Conservation (phyloP, 495 filamentous ascomycete species). For the Penicillium pancosmium region DNA sequence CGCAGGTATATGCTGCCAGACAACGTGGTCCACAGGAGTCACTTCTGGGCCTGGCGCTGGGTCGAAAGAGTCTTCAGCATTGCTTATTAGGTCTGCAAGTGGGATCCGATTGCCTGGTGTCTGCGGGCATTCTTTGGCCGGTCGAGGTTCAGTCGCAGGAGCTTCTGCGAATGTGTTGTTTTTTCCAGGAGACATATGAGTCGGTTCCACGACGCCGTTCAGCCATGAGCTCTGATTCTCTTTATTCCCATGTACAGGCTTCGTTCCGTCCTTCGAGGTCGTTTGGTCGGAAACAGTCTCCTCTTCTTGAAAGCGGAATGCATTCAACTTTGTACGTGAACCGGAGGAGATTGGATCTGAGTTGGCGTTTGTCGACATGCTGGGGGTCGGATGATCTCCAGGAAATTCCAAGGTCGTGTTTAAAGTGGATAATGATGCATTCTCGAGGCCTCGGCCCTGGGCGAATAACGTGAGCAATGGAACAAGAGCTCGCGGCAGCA, state of each 20-base stretch:
- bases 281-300: slow-evolving; percentile 35
- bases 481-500: slow-evolving; percentile 6
- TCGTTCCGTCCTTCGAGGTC: slow-evolving; percentile 26
- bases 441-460: slow-evolving; percentile 16
- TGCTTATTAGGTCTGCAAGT: slow-evolving; percentile 79
- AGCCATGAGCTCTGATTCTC: slow-evolving; percentile 45
- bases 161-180: slow-evolving; percentile 21
- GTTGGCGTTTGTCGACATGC: slow-evolving; percentile 31
- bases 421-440: slow-evolving; percentile 31
- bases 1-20: slow-evolving; percentile 64
- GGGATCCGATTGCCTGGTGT: slow-evolving; percentile 77
- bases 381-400: slow-evolving; percentile 18
- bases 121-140: slow-evolving; percentile 56
- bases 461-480: slow-evolving; percentile 22
- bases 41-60: slow-evolving; percentile 41
- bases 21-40: slow-evolving; percentile 72
- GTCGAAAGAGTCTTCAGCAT: slow-evolving; percentile 60
- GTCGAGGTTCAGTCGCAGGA: slow-evolving; percentile 33
- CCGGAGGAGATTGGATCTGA: slow-evolving; percentile 50
- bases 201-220: slow-evolving; percentile 42
- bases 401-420: slow-evolving; percentile 11
- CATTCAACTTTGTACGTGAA: slow-evolving; percentile 60
- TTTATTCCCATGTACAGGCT: slow-evolving; percentile 36
- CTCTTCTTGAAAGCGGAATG: slow-evolving; percentile 53
- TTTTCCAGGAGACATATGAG: slow-evolving; percentile 27